Percentiles rank a stretch among this genome's conserved stretches.
These are phyloP conservation scores for Leishmania tarentolae DNA, from an alignment of 208 protist species.

Conservation along the genomic window DNA sequence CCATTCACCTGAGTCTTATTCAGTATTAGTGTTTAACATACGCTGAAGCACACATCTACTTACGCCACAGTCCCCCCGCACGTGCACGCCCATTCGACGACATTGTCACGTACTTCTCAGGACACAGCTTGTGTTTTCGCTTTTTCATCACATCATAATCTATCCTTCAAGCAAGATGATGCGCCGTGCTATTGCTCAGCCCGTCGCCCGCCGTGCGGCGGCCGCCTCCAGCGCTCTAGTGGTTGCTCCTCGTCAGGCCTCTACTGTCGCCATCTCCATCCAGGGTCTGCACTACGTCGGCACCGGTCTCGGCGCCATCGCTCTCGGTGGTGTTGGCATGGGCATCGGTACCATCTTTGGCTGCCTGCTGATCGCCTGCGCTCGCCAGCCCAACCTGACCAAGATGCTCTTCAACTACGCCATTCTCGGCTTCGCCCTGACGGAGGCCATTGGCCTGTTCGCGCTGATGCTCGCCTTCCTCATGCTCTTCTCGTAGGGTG, in stretches of 20 bases:
- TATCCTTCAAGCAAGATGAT: constrained; percentile 57
- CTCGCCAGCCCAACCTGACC: constrained; percentile 89
- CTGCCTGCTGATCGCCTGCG: constrained; percentile 82
- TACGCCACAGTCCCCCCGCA: neutral
- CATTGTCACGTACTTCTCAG: neutral
- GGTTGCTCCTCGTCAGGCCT: constrained; percentile 60
- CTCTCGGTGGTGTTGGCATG: constrained; percentile 89
- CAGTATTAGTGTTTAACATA: neutral
- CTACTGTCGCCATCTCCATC: constrained; percentile 88
- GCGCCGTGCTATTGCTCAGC: constrained; percentile 77
- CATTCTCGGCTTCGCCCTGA: constrained; percentile 93
- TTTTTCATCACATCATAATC: neutral
- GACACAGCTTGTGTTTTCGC: neutral
- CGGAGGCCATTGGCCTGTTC: constrained; percentile 92
- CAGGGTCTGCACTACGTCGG: constrained; percentile 93
- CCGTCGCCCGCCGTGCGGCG: constrained; percentile 49
- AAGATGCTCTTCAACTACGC: constrained; percentile 94
- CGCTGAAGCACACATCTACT: neutral
- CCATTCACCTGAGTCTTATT: no score
- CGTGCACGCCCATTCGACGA: neutral
- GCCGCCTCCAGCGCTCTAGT: constrained; percentile 42
- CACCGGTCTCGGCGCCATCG: constrained; percentile 90
- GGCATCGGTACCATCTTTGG: constrained; percentile 93
- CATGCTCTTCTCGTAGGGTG: constrained; percentile 91
- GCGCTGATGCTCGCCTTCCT: constrained; percentile 92